These are phyloP conservation scores for Meira miltonrushii DNA, from an alignment of 1,284 basidiomycete genomes.

Conservation along the genomic window DNA sequence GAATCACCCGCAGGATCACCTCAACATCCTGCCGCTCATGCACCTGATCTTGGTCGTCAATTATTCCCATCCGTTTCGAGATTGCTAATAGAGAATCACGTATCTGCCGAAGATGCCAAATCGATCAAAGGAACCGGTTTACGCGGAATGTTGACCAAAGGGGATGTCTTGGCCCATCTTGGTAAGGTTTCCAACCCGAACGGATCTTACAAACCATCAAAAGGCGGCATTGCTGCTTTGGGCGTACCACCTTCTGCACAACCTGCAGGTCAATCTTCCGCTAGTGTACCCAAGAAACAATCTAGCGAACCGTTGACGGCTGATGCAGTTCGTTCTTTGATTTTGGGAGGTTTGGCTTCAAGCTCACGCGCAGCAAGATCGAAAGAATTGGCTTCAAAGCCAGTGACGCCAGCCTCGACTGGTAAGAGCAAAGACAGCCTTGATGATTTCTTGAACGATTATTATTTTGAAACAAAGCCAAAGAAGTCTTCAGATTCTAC, in stretches of 20 bases:
- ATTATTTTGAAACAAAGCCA: neutral
- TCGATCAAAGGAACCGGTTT: conserved; percentile 54
- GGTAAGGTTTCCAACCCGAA: conserved; percentile 43
- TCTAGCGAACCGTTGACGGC: conserved; percentile 16
- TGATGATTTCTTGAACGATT: conserved; percentile 1
- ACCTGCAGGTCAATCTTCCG: neutral
- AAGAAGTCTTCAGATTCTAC: too few species aligned
- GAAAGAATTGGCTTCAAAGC: neutral
- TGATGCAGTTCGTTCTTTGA: conserved; percentile 28
- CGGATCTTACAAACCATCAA: conserved; percentile 35
- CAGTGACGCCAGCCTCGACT: neutral
- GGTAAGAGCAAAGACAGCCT: neutral
- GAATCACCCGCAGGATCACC: neutral
- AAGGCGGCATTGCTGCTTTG: conserved; percentile 33
- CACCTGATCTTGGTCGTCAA: conserved; percentile 17
- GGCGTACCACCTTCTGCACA: conserved; percentile 18
- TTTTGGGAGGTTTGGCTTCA: conserved; percentile 28
- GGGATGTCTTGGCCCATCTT: conserved; percentile 54
- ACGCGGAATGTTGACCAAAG: conserved; percentile 54
- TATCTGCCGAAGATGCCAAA: conserved; percentile 43
- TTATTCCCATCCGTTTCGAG: conserved; percentile 53
- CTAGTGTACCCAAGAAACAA: neutral
- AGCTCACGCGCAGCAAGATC: conserved; percentile 13
- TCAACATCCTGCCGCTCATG: neutral
- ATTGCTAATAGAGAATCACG: conserved; percentile 43